These are phyloP conservation scores for Pythium oligandrum DNA, from an alignment of 352 stramenopile genomes.

Conservation along the genomic window DNA sequence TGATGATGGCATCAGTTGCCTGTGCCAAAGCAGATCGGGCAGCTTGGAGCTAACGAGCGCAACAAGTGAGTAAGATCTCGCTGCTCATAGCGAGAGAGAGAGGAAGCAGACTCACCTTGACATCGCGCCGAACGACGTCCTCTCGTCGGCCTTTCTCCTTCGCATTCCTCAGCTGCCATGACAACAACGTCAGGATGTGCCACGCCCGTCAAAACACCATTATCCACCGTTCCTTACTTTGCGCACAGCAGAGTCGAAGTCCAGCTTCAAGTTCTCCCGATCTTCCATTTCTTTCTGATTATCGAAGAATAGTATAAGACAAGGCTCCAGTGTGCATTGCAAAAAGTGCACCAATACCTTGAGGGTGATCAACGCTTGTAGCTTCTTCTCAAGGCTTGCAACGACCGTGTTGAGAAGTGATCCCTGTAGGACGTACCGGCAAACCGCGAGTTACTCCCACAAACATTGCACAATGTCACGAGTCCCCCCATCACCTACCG, in stretches of 20 bases:
- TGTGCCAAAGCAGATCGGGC: slow-evolving; percentile 11
- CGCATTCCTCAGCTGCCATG: slow-evolving; percentile 16
- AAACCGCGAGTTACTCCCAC: no score
- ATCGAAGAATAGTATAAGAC: background rate
- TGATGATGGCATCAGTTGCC: slow-evolving; percentile 24
- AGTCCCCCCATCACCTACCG: slow-evolving; percentile 10
- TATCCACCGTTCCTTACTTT: slow-evolving; percentile 12
- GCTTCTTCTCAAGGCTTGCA: slow-evolving; percentile 30
- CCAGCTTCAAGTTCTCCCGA: slow-evolving; percentile 30
- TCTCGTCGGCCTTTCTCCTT: slow-evolving; percentile 21
- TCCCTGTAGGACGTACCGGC: slow-evolving; percentile 8
- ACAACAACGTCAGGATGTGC: background rate
- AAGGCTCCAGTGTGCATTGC: no score
- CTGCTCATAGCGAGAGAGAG: no score
- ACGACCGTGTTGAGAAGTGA: slow-evolving; percentile 27
- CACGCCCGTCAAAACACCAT: background rate
- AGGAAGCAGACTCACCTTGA: slow-evolving; percentile 15
- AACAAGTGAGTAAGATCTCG: no score
- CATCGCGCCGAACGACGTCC: slow-evolving; percentile 25
- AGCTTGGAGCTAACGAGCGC: slow-evolving; percentile 17
- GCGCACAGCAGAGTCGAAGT: slow-evolving; percentile 30
- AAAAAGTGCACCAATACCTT: slow-evolving; percentile 11
- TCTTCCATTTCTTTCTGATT: slow-evolving; percentile 29
- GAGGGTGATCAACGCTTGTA: slow-evolving; percentile 24
- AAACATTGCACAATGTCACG: background rate